Percentiles rank a stretch among this genome's conserved stretches.
Evolutionary conservation across 192 early-diverging fungal genomes (phyloP).

Genomic region (Umbelopsis sp.): DNA sequence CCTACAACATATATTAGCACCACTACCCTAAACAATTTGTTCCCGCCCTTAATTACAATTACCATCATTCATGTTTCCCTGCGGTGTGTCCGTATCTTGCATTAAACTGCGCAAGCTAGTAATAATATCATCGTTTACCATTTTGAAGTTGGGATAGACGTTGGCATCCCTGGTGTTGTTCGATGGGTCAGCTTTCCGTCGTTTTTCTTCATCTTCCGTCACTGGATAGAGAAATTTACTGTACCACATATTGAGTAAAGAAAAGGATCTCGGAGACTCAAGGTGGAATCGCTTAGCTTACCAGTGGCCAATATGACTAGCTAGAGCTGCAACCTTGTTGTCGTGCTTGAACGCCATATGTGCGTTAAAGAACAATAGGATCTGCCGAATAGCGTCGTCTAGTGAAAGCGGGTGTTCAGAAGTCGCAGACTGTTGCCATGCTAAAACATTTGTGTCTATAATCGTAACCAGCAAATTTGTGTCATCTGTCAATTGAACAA

Average conservation of each 20-base stretch:
- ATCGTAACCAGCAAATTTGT: slow-evolving; percentile 81
- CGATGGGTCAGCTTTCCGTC: slow-evolving; percentile 26
- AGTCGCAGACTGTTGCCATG: slow-evolving; percentile 63
- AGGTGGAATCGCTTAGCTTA: slow-evolving; percentile 20
- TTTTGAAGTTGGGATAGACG: slow-evolving; percentile 59
- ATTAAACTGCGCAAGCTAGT: slow-evolving; percentile 42
- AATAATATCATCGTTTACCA: slow-evolving; percentile 54
- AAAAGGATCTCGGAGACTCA: neutral
- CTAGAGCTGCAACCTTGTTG: slow-evolving; percentile 86
- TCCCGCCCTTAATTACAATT: neutral
- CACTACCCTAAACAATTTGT: neutral
- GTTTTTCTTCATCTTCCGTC: slow-evolving; percentile 33
- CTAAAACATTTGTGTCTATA: slow-evolving; percentile 80
- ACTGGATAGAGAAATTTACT: slow-evolving; percentile 63
- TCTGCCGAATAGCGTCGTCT: slow-evolving; percentile 72
- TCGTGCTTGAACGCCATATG: slow-evolving; percentile 88
- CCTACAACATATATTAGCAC: slow-evolving; percentile 25
- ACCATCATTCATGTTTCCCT: slow-evolving; percentile 30
- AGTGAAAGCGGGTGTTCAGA: slow-evolving; percentile 54
- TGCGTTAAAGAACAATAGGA: slow-evolving; percentile 89
- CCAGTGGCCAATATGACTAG: slow-evolving; percentile 65
- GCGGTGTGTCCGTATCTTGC: slow-evolving; percentile 33
- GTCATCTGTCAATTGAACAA: slow-evolving; percentile 49
- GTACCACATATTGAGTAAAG: neutral
- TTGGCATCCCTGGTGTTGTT: slow-evolving; percentile 50